Conservation (phyloP, 495 filamentous ascomycete species). For the Xylaria castorea region DNA sequence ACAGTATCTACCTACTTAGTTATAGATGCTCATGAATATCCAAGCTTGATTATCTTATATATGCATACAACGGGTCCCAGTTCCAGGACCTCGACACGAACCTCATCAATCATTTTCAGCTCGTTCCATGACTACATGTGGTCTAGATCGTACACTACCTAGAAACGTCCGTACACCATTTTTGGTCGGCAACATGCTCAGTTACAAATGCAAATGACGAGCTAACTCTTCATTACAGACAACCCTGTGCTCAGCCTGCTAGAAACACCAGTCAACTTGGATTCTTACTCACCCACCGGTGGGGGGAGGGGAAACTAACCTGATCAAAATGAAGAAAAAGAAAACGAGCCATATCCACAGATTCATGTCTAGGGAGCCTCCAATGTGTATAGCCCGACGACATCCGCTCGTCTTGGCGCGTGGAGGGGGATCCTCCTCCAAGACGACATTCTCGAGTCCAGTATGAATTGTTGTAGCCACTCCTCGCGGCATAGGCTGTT, state of each 20-base stretch:
- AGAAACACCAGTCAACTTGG: neutral
- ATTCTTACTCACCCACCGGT: neutral
- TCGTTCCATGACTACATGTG: neutral
- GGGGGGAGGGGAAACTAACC: neutral
- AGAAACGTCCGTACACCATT: neutral
- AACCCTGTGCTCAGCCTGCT: neutral
- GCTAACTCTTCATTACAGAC: neutral
- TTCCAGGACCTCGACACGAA: too few species aligned
- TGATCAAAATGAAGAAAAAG: too few species aligned
- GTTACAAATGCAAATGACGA: neutral
- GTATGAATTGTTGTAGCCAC: conserved; percentile 34
- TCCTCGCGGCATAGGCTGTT: conserved; percentile 25
- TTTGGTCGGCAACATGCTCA: neutral
- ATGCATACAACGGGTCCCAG: too few species aligned
- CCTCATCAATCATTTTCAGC: neutral
- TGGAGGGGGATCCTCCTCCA: neutral
- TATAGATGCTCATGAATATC: too few species aligned
- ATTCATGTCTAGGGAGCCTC: neutral
- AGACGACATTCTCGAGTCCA: conserved; percentile 29
- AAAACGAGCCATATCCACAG: neutral
- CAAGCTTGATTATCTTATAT: too few species aligned
- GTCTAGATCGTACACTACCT: neutral
- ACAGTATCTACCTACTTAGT: too few species aligned
- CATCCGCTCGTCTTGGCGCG: neutral
- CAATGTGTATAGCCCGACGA: neutral